phyloP scores from a whole-genome alignment of 495 filamentous ascomycete species.

The Lasiosphaeriaceae sp. region DNA sequence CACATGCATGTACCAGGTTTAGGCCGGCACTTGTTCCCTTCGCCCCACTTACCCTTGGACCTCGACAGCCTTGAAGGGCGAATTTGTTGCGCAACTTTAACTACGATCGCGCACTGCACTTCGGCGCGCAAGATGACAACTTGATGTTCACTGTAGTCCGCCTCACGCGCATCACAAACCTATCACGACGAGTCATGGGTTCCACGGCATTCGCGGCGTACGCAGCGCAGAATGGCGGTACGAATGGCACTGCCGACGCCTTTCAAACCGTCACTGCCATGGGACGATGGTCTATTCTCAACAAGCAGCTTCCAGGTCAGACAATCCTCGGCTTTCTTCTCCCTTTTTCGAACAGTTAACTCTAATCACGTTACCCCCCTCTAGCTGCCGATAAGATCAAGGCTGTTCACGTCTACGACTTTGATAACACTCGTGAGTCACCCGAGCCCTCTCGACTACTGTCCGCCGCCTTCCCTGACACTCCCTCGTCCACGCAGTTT shows the following conservation, averaged over 20 bases:
- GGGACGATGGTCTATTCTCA: constrained; percentile 74
- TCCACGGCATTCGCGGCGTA: constrained; percentile 22
- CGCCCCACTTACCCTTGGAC: not conserved
- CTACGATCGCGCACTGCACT: not conserved
- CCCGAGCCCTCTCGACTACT: not conserved
- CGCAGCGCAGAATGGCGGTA: constrained; percentile 22
- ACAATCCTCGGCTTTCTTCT: constrained; percentile 12
- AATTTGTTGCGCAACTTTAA: constrained; percentile 16
- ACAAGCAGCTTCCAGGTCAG: constrained; percentile 62
- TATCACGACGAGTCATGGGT: constrained; percentile 22
- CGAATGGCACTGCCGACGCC: constrained; percentile 15
- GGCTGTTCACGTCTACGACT: constrained; percentile 92
- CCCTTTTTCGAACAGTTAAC: constrained; percentile 2
- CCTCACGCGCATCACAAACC: constrained; percentile 13
- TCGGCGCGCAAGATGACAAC: constrained; percentile 4
- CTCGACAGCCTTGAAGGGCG: not conserved
- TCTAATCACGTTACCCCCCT: constrained; percentile 13
- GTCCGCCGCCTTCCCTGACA: not conserved
- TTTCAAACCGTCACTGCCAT: constrained; percentile 65
- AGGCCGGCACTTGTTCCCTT: not conserved
- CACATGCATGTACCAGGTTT: not conserved
- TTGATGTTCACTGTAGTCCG: constrained; percentile 18
- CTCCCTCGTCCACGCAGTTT: constrained; percentile 55
- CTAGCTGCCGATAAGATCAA: constrained; percentile 64
- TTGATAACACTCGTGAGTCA: constrained; percentile 85